Base-by-base conservation (phyloP, 768 basidiomycete species). In the Clitopilus hobsonii region DNA sequence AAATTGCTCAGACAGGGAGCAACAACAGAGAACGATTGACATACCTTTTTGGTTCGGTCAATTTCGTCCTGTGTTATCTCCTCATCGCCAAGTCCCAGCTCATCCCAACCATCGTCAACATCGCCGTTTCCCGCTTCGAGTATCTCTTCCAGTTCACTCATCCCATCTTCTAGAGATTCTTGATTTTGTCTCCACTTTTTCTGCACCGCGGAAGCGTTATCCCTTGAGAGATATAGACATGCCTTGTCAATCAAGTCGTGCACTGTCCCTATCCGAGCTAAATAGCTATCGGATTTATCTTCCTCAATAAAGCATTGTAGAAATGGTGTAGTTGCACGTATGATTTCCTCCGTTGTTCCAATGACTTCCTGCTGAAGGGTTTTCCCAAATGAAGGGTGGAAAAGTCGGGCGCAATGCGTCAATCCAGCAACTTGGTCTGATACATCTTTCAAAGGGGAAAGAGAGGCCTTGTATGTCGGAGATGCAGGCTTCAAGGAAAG, bases 11-110 rank as follows among this genome's bases (percentile, higher is more conserved):
- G 56, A 41, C 10, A n/a, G 51, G 18, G 51, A 2, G 38, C 26
- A 16, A 49, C 29, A 32, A n/a, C 16, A 10, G n/a, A 30, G 20
- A 26, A 11, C 32, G 32, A 52, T 13, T 52, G 61, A 66, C 16
- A n/a, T 51, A 88, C 88, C 76, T 82, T 83, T 63, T 82, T 81
- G 14, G 83, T 70, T 41, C 83, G 77, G 23, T 74, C 73, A n/a
- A 82, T 63, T 63, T 91, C 89, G 26, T 64, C 65, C 1, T 64
- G 58, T 29, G 74, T 71, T 67, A 88, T 69, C 54, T 72, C 67
- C n/a, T 63, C 69, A 5, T 79, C 67, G n/a, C 68, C 74, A 13
- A 85, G 60, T 0, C 78, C 84, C 10, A 89, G 70, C 60, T 88
- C 87, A 54, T 80, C 80, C 86, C 85, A 87, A 3, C 84, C 86